Conservation (phyloP, 2,329 filamentous ascomycete genomes). For the Phaeoacremonium minimum region DNA sequence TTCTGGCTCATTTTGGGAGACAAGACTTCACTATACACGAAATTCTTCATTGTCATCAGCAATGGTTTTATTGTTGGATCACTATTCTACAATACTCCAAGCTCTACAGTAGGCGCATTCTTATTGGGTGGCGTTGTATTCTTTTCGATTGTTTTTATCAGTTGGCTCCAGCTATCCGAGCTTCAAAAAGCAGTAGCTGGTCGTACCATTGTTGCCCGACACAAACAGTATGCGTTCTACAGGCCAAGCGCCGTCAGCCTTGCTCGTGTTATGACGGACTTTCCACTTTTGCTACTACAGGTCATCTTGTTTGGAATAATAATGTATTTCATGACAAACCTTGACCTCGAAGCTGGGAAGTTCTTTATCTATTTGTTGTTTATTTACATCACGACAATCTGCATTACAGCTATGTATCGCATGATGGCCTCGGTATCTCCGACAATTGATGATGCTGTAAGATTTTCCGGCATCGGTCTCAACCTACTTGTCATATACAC, state of each 20-base stretch:
- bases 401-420: conserved; percentile 55
- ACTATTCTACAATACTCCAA: conserved; percentile 66
- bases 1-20: conserved; percentile 77
- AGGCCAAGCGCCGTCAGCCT: conserved; percentile 52
- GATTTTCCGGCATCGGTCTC: conserved; percentile 50
- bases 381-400: conserved; percentile 52
- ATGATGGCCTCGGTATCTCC: conserved; percentile 54
- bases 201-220: conserved; percentile 51
- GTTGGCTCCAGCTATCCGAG: conserved; percentile 70
- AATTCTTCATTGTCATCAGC: conserved; percentile 72
- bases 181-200: conserved; percentile 73
- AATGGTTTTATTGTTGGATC: conserved; percentile 73
- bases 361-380: conserved; percentile 65
- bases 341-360: conserved; percentile 60
- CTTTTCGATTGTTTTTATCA: conserved; percentile 49
- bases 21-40: conserved; percentile 70
- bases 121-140: conserved; percentile 42
- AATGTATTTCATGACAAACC: conserved; percentile 74
- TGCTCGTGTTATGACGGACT: conserved; percentile 54
- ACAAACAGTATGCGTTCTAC: conserved; percentile 46
- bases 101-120: conserved; percentile 61
- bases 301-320: conserved; percentile 65
- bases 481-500: conserved; percentile 64
- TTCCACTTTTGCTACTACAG: conserved; percentile 59
- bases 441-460: conserved; percentile 59